A percentile compares a stretch with the other conserved stretches of the same genome.
Evolutionary conservation across 2,329 filamentous ascomycete species (phyloP).

Genomic region (Cladosporium sp.): DNA sequence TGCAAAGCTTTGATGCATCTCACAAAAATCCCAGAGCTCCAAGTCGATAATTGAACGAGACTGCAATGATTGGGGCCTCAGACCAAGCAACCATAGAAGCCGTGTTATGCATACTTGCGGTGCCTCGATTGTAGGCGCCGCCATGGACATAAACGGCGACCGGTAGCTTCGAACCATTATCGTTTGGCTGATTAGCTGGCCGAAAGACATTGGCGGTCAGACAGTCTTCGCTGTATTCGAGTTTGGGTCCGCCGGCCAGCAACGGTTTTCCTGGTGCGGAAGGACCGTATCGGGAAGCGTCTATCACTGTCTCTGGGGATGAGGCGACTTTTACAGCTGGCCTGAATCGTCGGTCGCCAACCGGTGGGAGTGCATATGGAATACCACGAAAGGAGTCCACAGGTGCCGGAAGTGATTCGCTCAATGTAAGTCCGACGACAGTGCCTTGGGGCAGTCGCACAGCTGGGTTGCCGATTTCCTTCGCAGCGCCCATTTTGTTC

Average conservation of each 20-base stretch:
- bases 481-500: slow-evolving; percentile 2
- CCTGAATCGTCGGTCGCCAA: slow-evolving; percentile 2
- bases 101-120: slow-evolving; percentile 56
- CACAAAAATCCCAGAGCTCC: slow-evolving; percentile 63
- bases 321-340: neutral
- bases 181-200: slow-evolving; percentile 26
- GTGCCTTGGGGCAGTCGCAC: neutral
- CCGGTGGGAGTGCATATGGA: slow-evolving; percentile 10
- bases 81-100: slow-evolving; percentile 57
- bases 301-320: neutral
- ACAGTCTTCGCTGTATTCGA: slow-evolving; percentile 48
- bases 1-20: neutral
- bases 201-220: slow-evolving; percentile 58
- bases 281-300: slow-evolving; percentile 5
- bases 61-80: slow-evolving; percentile 47
- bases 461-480: neutral
- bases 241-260: slow-evolving; percentile 6
- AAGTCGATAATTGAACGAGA: slow-evolving; percentile 61
- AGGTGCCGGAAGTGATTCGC: neutral
- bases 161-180: slow-evolving; percentile 41
- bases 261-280: slow-evolving; percentile 8
- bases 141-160: slow-evolving; percentile 61
- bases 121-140: slow-evolving; percentile 51
- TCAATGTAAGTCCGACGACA: slow-evolving; percentile 3
- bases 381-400: slow-evolving; percentile 6